Base-by-base conservation (phyloP, 768 basidiomycete genomes). In the Xerocomellus chrysenteron region DNA sequence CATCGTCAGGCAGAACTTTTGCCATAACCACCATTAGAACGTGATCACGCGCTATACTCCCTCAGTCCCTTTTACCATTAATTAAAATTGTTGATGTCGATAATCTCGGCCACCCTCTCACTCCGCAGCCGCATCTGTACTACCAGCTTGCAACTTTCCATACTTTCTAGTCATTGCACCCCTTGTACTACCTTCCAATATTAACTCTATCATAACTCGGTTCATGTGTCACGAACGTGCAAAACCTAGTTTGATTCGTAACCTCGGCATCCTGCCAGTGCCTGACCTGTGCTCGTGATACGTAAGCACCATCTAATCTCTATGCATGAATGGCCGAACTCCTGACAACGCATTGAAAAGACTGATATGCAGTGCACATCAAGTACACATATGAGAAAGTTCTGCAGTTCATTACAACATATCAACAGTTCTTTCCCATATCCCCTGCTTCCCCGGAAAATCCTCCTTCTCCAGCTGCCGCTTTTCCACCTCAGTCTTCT, bases 401-500 rank as follows among this genome's bases (percentile, higher is more conserved):
- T 39, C 37, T n/a, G 16, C 36, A 39, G 12, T 21, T 19, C 54
- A 60, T 52, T 58, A 59, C 42, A 72, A 41, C 24, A 57, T 43
- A 28, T 69, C 72, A 50, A 61, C 66, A 30, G 73, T 33, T 51
- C 53, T 66, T 48, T 60, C 59, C 69, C 65, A 68, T 35, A 48
- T 55, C 36, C 66, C 58, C 50, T 52, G 48, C 9, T 63, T 6
- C 26, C 26, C 26, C 28, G 28, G 28, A 28, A 28, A 64, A 63
- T 45, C 72, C 63, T 85, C 76, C 36, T 69, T 28, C 26, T 21
- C 21, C 74, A 50, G 81, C 61, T 76, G 83, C 53, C 68, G 73
- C 60, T 78, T 74, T 68, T 89, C 86, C 63, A 85, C 86, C 44
- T 84, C 83, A 57, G 16, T 28, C 28, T 28, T 28, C 28, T 5